phyloP scores from a whole-genome alignment of 2,329 filamentous ascomycete genomes.

The Penicillium sp. region DNA sequence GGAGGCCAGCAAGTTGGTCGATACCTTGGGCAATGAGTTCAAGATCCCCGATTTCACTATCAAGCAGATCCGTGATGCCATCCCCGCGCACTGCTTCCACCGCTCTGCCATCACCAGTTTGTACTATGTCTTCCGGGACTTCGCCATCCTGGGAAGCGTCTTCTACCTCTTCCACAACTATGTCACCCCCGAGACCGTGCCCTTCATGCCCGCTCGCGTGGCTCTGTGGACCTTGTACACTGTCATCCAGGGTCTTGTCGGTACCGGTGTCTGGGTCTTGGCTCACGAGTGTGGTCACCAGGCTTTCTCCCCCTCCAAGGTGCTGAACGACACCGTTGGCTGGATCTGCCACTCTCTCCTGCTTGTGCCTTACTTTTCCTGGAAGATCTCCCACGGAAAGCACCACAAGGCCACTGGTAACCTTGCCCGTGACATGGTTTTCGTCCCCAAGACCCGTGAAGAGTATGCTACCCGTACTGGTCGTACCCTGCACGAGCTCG shows the following conservation, averaged over 20 bases:
- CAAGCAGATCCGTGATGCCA: conserved; percentile 95
- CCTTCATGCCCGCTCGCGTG: conserved; percentile 66
- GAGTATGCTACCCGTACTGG: conserved; percentile 75
- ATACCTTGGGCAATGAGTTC: conserved; percentile 95
- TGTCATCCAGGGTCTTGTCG: conserved; percentile 86
- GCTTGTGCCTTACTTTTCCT: conserved; percentile 96
- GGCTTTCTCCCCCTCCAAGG: conserved; percentile 90
- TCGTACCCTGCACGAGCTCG: conserved; percentile 73
- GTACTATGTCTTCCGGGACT: conserved; percentile 80
- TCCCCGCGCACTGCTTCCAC: conserved; percentile 95
- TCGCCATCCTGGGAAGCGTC: conserved; percentile 68
- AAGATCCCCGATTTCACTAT: conserved; percentile 93
- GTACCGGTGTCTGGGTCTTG: conserved; percentile 91
- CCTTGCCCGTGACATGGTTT: conserved; percentile 98
- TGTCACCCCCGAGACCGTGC: conserved; percentile 80
- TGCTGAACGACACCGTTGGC: conserved; percentile 86
- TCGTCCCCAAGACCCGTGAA: conserved; percentile 88
- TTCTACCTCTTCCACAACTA: conserved; percentile 90
- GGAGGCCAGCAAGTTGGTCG: conserved; percentile 62
- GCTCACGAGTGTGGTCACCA: conserved; percentile 98
- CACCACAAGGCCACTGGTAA: conserved; percentile 99
- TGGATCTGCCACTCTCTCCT: conserved; percentile 88
- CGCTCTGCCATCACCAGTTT: conserved; percentile 75
- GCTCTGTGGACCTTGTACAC: conserved; percentile 69
- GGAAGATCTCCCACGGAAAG: conserved; percentile 99